phyloP scores from a whole-genome alignment of 805 yeast genomes.

The Candida oleophila region DNA sequence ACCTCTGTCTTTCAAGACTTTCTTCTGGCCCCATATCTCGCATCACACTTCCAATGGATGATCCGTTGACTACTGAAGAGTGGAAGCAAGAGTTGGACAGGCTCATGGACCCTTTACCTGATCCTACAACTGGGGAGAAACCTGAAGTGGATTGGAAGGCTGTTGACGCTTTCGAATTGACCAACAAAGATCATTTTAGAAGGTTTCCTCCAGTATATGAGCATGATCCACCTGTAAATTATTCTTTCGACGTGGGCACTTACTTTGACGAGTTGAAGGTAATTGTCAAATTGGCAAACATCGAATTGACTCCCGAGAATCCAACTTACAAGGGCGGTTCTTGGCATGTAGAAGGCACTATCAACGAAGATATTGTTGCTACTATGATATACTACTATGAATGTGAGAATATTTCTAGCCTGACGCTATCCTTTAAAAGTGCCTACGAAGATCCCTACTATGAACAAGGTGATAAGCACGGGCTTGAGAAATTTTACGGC shows the following conservation, averaged over 20 bases:
- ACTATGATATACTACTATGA: conserved; percentile 35
- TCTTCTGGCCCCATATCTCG: conserved; percentile 13
- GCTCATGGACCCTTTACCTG: not conserved
- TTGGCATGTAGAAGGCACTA: conserved; percentile 37
- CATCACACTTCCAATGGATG: conserved; percentile 10
- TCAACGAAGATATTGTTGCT: conserved; percentile 33
- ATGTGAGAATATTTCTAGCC: conserved; percentile 25
- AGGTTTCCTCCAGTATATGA: conserved; percentile 5
- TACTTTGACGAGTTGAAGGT: conserved; percentile 22
- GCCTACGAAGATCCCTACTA: conserved; percentile 22
- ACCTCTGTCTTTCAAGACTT: conserved; percentile 23
- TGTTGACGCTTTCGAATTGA: conserved; percentile 4
- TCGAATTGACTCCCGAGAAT: conserved; percentile 31
- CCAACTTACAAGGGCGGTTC: conserved; percentile 31
- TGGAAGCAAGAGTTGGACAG: conserved; percentile 7
- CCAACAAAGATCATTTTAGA: conserved; percentile 1
- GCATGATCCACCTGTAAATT: conserved; percentile 1
- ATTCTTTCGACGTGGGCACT: not conserved
- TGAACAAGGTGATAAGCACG: conserved; percentile 24
- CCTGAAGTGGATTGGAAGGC: conserved; percentile 8
- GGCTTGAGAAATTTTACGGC: conserved; percentile 19
- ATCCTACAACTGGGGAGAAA: conserved; percentile 4
- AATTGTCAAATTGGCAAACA: conserved; percentile 33
- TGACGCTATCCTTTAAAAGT: conserved; percentile 22
- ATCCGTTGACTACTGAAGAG: conserved; percentile 14